These are phyloP conservation scores for Cercospora beticola DNA, from an alignment of 2,329 filamentous ascomycete genomes.

Conservation along the genomic window DNA sequence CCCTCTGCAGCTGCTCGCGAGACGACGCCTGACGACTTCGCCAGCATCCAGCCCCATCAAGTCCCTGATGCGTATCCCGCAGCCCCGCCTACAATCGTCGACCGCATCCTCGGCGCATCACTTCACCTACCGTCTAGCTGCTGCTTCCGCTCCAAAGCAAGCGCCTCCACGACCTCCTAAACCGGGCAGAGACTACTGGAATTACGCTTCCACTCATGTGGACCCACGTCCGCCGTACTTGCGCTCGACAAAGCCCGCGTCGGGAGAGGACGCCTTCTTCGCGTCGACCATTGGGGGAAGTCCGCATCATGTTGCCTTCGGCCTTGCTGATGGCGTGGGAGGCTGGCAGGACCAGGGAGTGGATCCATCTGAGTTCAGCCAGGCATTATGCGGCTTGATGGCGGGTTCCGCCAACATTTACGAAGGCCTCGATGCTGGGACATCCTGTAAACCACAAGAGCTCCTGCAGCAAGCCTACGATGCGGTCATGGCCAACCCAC, in stretches of 20 bases:
- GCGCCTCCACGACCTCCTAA: conserved; percentile 45
- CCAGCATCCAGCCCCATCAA: conserved; percentile 19
- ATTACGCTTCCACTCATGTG: conserved; percentile 35
- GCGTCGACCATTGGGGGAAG: conserved; percentile 70
- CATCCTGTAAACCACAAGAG: conserved; percentile 52
- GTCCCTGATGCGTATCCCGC: conserved; percentile 9
- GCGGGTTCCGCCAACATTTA: conserved; percentile 52
- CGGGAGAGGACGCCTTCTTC: conserved; percentile 97
- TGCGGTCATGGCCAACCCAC: conserved; percentile 69
- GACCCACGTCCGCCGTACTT: conserved; percentile 50
- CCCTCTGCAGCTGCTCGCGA: conserved; percentile 23
- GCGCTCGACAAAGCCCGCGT: conserved; percentile 56
- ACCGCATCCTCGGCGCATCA: conserved; percentile 6
- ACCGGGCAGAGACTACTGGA: conserved; percentile 48
- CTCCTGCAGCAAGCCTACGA: conserved; percentile 85
- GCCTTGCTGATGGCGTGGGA: conserved; percentile 90
- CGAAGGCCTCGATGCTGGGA: conserved; percentile 36
- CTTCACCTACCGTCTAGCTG: conserved; percentile 42
- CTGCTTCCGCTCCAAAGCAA: conserved; percentile 39
- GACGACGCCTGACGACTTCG: conserved; percentile 25
- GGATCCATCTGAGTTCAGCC: conserved; percentile 92
- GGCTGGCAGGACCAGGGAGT: conserved; percentile 92
- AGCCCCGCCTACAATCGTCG: conserved; percentile 13
- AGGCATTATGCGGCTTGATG: conserved; percentile 92
- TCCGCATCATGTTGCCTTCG: conserved; percentile 72